A percentile compares a stretch with the other conserved stretches of the same genome.
phyloP scores from a whole-genome alignment of 345 rosid species.

The Citrus glauca region DNA sequence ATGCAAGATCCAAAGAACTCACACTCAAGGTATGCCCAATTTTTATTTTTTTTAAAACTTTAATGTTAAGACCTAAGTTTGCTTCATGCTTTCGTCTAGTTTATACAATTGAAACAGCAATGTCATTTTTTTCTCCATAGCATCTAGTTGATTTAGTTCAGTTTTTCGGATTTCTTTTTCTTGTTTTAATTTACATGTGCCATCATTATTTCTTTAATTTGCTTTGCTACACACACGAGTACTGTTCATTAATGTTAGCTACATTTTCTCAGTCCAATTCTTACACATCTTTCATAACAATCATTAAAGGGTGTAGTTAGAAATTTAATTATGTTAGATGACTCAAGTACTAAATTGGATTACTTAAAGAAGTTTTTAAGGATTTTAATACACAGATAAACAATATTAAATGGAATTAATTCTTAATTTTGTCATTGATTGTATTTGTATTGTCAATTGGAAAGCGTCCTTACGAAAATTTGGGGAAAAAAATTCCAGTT shows the following conservation, averaged over 20 bases:
- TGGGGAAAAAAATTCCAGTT: not conserved
- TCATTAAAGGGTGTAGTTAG: not conserved
- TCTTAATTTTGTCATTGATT: not conserved
- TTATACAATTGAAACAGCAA: not conserved
- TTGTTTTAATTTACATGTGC: not conserved
- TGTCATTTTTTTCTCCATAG: not conserved
- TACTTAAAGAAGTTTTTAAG: not conserved
- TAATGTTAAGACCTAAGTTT: not conserved
- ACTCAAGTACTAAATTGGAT: not conserved
- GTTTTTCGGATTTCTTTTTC: not conserved
- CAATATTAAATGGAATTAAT: not conserved
- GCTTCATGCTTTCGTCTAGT: not conserved
- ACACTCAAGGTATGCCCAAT: conserved; percentile 50
- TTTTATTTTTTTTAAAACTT: not conserved
- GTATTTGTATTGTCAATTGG: not conserved
- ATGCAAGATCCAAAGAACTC: conserved; percentile 87
- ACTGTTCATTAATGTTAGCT: not conserved
- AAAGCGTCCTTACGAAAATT: not conserved
- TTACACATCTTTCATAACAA: not conserved
- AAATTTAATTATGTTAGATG: not conserved
- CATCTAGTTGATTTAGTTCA: not conserved
- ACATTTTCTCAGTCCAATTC: not conserved
- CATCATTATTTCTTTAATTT: not conserved
- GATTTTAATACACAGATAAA: not conserved
- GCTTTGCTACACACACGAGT: not conserved